A percentile compares a stretch with the other conserved stretches of the same genome.
Conservation (phyloP, 495 filamentous ascomycete species). For the Neurospora hispaniola region DNA sequence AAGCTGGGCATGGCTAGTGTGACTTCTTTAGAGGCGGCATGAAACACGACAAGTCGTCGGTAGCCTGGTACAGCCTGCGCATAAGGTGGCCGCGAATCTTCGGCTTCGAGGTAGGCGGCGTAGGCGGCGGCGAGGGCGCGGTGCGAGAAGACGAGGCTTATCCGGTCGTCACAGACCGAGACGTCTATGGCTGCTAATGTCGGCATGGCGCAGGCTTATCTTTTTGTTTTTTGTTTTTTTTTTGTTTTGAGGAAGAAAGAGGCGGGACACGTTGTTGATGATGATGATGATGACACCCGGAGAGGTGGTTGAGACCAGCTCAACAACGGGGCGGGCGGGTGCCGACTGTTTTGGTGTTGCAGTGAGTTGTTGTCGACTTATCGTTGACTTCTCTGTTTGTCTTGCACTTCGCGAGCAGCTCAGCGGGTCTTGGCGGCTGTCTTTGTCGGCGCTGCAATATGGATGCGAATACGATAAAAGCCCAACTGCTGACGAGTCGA, state of each 20-base stretch:
- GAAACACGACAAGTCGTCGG: conserved; percentile 11
- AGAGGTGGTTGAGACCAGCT: conserved; percentile 1
- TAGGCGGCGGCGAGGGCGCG: conserved; percentile 21
- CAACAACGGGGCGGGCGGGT: background rate
- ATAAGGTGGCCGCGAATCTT: conserved; percentile 11
- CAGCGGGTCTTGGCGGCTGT: background rate
- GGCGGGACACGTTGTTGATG: background rate
- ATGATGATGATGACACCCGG: background rate
- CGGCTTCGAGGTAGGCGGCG: conserved; percentile 16
- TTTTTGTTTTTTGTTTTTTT: background rate
- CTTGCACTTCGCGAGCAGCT: background rate
- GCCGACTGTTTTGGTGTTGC: background rate
- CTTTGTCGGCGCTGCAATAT: background rate
- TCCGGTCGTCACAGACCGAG: conserved; percentile 18
- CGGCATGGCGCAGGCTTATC: conserved; percentile 10
- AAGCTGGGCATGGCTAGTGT: conserved; percentile 17
- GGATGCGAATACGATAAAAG: background rate
- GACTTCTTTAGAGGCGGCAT: conserved; percentile 16
- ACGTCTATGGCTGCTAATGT: conserved; percentile 22
- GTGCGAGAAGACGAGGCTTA: conserved; percentile 23
- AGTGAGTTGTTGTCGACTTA: background rate
- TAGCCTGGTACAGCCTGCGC: conserved; percentile 11
- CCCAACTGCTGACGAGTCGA: background rate
- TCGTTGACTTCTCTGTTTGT: background rate
- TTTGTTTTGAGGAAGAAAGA: background rate